Evolutionary conservation across 73 alveolate genomes (phyloP).

Genomic region (Blepharisma stoltei): DNA sequence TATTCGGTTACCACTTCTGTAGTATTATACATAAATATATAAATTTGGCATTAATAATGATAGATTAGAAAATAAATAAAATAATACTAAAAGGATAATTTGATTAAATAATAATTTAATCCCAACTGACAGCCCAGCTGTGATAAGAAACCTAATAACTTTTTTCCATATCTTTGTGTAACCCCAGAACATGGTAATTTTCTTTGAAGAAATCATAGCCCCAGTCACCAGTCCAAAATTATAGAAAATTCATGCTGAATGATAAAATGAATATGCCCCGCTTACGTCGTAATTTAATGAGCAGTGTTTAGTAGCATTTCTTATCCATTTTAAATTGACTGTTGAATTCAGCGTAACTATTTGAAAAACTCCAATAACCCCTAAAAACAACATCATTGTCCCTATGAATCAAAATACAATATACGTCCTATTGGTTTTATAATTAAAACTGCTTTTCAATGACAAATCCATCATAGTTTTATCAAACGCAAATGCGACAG

Average conservation of each 20-base stretch:
- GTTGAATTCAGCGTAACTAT: background rate
- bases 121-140: background rate
- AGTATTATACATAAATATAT: too few species aligned
- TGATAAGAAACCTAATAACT: background rate
- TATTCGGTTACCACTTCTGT: too few species aligned
- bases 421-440: background rate
- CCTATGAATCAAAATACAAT: background rate
- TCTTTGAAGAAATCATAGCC: background rate
- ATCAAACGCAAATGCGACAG: background rate
- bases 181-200: slow-evolving; percentile 2
- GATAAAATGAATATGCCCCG: slow-evolving; percentile 18
- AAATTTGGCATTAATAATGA: too few species aligned
- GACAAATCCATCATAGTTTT: background rate
- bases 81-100: too few species aligned
- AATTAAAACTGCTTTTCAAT: background rate
- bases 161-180: background rate
- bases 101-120: background rate
- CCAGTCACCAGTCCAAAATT: slow-evolving; percentile 12
- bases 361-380: background rate
- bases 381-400: background rate
- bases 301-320: slow-evolving; percentile 7
- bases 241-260: slow-evolving; percentile 2
- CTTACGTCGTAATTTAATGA: background rate
- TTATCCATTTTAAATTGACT: background rate
- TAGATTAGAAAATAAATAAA: too few species aligned